Percentiles rank a stretch among this genome's conserved stretches.
These are phyloP conservation scores for Cercophora samala DNA, from an alignment of 495 filamentous ascomycete genomes.

Conservation along the genomic window DNA sequence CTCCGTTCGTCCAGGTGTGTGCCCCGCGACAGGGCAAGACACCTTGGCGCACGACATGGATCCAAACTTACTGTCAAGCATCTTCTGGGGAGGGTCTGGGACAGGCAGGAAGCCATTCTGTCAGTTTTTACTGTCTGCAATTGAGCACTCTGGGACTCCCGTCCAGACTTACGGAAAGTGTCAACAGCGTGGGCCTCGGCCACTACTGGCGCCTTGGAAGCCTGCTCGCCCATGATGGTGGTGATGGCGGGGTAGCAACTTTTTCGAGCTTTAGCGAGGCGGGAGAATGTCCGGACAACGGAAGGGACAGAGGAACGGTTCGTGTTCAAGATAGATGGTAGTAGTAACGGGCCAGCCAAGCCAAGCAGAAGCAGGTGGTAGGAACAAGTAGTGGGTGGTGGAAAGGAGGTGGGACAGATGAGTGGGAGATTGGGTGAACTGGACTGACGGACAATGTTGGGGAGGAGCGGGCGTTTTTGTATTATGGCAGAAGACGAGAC, in stretches of 20 bases:
- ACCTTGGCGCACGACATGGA: slow-evolving; percentile 23
- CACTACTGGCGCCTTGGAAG: slow-evolving; percentile 65
- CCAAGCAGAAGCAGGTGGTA: not conserved
- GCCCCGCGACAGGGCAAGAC: slow-evolving; percentile 23
- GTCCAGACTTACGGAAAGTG: slow-evolving; percentile 61
- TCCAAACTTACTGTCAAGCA: slow-evolving; percentile 57
- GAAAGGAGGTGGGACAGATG: slow-evolving; percentile 13
- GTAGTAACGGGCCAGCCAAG: not conserved
- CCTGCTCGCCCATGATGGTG: slow-evolving; percentile 63
- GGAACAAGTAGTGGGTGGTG: not conserved
- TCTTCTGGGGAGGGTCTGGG: slow-evolving; percentile 54
- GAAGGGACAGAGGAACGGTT: slow-evolving; percentile 1
- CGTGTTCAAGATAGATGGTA: not conserved
- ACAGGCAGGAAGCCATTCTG: slow-evolving; percentile 10
- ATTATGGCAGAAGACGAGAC: slow-evolving; percentile 30
- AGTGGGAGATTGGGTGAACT: slow-evolving; percentile 8
- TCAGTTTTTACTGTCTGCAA: slow-evolving; percentile 17
- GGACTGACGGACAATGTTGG: slow-evolving; percentile 11
- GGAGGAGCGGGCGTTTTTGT: slow-evolving; percentile 25
- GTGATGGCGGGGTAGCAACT: slow-evolving; percentile 28
- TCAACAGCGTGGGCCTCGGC: slow-evolving; percentile 81
- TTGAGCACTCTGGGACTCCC: slow-evolving; percentile 15
- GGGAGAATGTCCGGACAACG: not conserved
- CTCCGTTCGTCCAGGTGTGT: slow-evolving; percentile 31
- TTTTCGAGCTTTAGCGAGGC: slow-evolving; percentile 4